A percentile compares a stretch with the other conserved stretches of the same genome.
These are phyloP conservation scores for Schizophyllum commune DNA, from an alignment of 1,284 basidiomycete species.

Conservation along the genomic window DNA sequence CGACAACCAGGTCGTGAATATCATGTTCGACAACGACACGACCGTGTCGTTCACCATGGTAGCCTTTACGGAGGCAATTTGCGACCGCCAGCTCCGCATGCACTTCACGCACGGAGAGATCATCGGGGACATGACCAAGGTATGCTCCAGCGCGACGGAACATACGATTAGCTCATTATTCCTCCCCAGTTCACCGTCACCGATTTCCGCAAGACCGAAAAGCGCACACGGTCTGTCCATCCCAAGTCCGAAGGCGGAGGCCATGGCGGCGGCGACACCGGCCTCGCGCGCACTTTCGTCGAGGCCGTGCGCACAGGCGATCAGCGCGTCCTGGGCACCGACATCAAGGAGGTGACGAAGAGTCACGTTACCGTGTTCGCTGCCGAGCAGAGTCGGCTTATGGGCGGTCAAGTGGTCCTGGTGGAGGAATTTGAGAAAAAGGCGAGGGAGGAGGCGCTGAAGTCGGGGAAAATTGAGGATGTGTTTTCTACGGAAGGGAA, in stretches of 20 bases:
- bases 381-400: slow-evolving; percentile 60
- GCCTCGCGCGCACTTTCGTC: slow-evolving; percentile 66
- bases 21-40: slow-evolving; percentile 70
- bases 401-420: not conserved
- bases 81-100: slow-evolving; percentile 68
- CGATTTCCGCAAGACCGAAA: slow-evolving; percentile 60
- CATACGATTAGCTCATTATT: no score
- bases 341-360: slow-evolving; percentile 60
- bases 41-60: slow-evolving; percentile 83
- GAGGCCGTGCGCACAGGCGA: slow-evolving; percentile 57
- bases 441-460: not conserved
- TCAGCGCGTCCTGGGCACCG: slow-evolving; percentile 60
- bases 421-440: not conserved
- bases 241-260: slow-evolving; percentile 44
- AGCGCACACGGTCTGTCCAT: slow-evolving; percentile 4
- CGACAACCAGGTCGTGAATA: slow-evolving; percentile 77
- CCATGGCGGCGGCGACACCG: slow-evolving; percentile 77
- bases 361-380: slow-evolving; percentile 83
- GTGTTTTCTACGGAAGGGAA: not conserved
- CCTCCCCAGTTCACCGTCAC: slow-evolving; percentile 79
- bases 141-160: no score
- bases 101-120: slow-evolving; percentile 82
- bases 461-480: not conserved
- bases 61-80: slow-evolving; percentile 62
- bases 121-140: slow-evolving; percentile 63